These are phyloP conservation scores for Cystobasidiopsis lactophilus DNA, from an alignment of 768 basidiomycete species.

Conservation along the genomic window DNA sequence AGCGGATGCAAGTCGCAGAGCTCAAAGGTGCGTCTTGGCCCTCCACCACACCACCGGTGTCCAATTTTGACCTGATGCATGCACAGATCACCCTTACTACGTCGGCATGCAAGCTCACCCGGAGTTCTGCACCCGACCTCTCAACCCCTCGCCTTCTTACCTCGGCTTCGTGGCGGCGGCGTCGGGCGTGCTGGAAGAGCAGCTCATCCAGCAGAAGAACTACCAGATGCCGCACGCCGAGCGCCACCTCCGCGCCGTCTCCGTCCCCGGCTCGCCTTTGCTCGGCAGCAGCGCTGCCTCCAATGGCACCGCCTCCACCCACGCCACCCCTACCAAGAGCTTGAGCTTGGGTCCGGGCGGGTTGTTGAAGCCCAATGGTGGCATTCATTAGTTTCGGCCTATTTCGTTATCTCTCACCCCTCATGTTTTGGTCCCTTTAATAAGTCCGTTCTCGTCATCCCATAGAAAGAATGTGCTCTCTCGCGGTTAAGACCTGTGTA, in stretches of 20 bases:
- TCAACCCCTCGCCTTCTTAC: slow-evolving; percentile 94
- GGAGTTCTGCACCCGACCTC: slow-evolving; percentile 90
- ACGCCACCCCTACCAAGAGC: too few relatives aligned
- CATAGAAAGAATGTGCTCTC: too few relatives aligned
- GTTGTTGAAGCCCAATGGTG: too few relatives aligned
- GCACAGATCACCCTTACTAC: slow-evolving; percentile 74
- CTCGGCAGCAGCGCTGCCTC: background rate
- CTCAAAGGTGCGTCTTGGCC: slow-evolving; percentile 38
- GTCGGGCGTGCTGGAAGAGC: slow-evolving; percentile 43
- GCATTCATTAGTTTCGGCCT: too few relatives aligned
- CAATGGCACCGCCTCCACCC: too few relatives aligned
- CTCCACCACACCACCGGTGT: background rate
- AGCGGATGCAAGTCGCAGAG: slow-evolving; percentile 93
- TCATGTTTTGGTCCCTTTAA: too few relatives aligned
- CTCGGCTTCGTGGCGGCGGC: slow-evolving; percentile 84
- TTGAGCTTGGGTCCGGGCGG: too few relatives aligned
- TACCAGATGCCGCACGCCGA: slow-evolving; percentile 14
- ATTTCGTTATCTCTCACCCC: too few relatives aligned
- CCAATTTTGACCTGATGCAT: background rate
- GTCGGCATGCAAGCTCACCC: slow-evolving; percentile 89
- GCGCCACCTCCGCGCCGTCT: slow-evolving; percentile 5
- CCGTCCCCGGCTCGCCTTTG: slow-evolving; percentile 1
- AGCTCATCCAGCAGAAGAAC: slow-evolving; percentile 40
- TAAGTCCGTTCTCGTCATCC: too few relatives aligned
- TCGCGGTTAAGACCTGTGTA: too few relatives aligned